Evolutionary conservation across 306 rosid genomes (phyloP), one percentile per base, ranked within the genome.

Genomic region (Cercis canadensis): DNA sequence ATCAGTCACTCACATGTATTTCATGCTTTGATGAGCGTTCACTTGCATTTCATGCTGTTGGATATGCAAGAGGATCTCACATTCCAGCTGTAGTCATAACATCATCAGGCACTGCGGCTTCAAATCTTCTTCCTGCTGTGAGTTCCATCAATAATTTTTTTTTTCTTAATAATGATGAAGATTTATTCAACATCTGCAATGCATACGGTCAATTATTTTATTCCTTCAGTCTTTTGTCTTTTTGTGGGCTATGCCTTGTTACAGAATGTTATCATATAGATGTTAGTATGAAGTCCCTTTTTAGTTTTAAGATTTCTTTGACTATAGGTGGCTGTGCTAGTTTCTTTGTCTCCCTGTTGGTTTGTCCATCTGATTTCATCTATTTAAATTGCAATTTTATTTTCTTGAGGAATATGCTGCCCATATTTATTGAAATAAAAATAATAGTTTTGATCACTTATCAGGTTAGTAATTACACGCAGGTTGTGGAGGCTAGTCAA

Each of bases 401-500:
- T 68, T 67, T 58, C 52, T 46, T 11, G 56, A 76, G 72, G 62
- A 29, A 43, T 76, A 13, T 73, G 57, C 41, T 46, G 40, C 36
- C 57, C 58, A 62, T 51, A 54, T 62, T 75, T 50, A 52, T 61
- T 57, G 24, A 37, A 33, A 60, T 43, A 33, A 11, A 46, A 52
- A 60, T 39, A 71, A 54, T 62, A 37, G 52, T 75, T 80, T 61
- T 67, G 61, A 31, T 52, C 55, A 61, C 29, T 19, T 55, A 33
- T 37, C 39, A 33, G 19, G 18, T 44, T 24, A 43, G 11, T 41
- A 57, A 67, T 60, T 74, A 76, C 66, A 18, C 52, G 70, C 82
- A 93, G 98, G 96, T 93, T 76, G 98, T 93, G 64, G 98, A 93
- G 84, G 97, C 98, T 60, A 83, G 89, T 80, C 97, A 90, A 83